Evolutionary conservation across 306 rosid genomes (phyloP).

Genomic region (Cyamopsis tetragonoloba): DNA sequence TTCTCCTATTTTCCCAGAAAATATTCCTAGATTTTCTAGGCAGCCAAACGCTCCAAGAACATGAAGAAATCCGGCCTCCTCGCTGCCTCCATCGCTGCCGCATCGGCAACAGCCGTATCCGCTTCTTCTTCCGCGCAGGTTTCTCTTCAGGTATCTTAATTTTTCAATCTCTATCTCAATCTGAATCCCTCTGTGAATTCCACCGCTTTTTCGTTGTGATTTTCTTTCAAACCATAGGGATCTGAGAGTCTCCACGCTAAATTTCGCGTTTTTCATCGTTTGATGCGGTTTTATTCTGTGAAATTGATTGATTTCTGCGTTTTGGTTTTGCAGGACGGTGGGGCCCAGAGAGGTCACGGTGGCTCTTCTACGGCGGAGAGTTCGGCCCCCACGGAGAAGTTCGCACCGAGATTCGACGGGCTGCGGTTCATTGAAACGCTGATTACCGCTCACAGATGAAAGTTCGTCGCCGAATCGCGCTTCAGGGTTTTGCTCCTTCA

Average conservation of each 20-base stretch:
- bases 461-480: neutral
- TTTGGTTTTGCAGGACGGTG: conserved; percentile 23
- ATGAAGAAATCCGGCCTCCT: conserved; percentile 41
- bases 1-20: conserved; percentile 3
- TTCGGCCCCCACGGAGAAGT: conserved; percentile 45
- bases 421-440: conserved; percentile 85
- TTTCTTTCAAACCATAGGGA: neutral
- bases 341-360: neutral
- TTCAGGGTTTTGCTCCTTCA: neutral
- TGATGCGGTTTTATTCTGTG: neutral
- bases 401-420: conserved; percentile 84
- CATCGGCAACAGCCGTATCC: conserved; percentile 36
- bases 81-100: conserved; percentile 45
- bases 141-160: conserved; percentile 33
- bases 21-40: neutral
- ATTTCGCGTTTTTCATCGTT: neutral
- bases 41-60: conserved; percentile 17
- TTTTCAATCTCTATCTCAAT: neutral
- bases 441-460: conserved; percentile 85
- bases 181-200: neutral
- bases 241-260: neutral
- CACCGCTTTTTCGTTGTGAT: neutral
- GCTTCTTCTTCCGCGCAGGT: conserved; percentile 27
- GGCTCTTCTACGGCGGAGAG: neutral
- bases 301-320: neutral